Base-by-base conservation (phyloP, 2,329 filamentous ascomycete genomes). In the Phaeosphaeria sp. region DNA sequence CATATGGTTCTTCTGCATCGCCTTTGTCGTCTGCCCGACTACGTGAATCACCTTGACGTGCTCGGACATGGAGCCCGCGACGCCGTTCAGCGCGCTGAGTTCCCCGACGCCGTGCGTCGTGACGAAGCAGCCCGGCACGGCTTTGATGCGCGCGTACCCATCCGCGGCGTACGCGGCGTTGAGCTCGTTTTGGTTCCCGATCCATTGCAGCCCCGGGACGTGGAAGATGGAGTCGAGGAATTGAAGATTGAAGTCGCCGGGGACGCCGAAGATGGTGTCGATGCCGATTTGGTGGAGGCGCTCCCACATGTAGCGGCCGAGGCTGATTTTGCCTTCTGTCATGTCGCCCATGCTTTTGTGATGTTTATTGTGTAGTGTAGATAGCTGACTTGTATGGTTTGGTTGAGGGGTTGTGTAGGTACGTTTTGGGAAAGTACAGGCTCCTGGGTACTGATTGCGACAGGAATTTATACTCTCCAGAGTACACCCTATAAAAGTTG, bases 41-140 rank as follows among this genome's bases (percentile, higher is more conserved):
- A 82, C 72, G 60, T 82, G 80, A 17, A 82, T 77, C 7, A 81
- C 61, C 44, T 79, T 79, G 20, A 81, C 78, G 9, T 76, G 71
- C 61, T 82, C 80, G 7, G 75, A 76, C 67, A 78, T 76, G 30
- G 77, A 67, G 2, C 80, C 80, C 2, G 79, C 78, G 21, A 82
- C 71, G 20, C 77, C 80, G 56, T 82, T 82, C 6, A 82, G 57
- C 0, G 80, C 80, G 42, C 75, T 79, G 5, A 82, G 63, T 60
- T 82, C 80, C 57, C 86, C 86, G 1, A 88, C 86, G 4, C 86
- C 86, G 64, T 87, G 87, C 0, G 86, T 87, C 0, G 86, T 88
- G 30, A 88, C 76, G 7, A 87, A 56, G 51, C 77, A 78, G 8
- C 79, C 80, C 2, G 78, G 77, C 6, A 83, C 72, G 6, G 82